Base-by-base conservation (phyloP, 1,284 basidiomycete genomes). In the Cutaneotrichosporon arboriforme region DNA sequence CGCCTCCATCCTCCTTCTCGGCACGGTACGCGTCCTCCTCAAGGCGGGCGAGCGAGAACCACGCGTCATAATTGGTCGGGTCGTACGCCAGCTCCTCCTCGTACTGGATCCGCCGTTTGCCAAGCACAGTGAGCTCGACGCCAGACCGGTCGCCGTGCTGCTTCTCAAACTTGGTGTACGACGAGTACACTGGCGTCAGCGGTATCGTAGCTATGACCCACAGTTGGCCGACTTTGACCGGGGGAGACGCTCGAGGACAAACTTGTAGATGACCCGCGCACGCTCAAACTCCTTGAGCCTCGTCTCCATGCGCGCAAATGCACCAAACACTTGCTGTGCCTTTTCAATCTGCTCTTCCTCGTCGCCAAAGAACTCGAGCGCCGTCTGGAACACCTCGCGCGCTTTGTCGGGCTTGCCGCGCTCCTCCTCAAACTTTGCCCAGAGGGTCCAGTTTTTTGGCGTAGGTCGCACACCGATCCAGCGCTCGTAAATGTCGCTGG, bases 301-400 rank as follows among this genome's bases (percentile, higher is more conserved):
- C 9, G 85, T 96, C 78, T 98, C 96, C 92, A 98, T 97, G 77
- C 91, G 93, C 0, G 93, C 94, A 75, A 98, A 98, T 0, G 90
- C 87, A 51, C 84, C 88, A 72, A 97, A 99, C 13, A 98, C 90
- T 26, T 48, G 44, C 15, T 99, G 94, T 3, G 92, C 92, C 76
- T 93, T 94, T 74, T 97, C 94, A 22, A 98, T 84, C 70, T 97
- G 88, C 70, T 94, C 90, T 72, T 93, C 91, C 55, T 93, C 92
- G 67, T 99, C 94, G 8, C 96, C 96, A 65, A 90, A 97, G 77
- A 93, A 98, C 75, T 96, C 89, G 23, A 98, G 78, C 1, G 94
- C 93, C 26, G 90, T 94, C 76, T 96, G 90, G 75, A 97, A 98
- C 23, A 98, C 92, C 72, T 96, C 90, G 40, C 94, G 78, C 1